Conservation (phyloP, 2,329 filamentous ascomycete genomes). For the Microsporum canis region DNA sequence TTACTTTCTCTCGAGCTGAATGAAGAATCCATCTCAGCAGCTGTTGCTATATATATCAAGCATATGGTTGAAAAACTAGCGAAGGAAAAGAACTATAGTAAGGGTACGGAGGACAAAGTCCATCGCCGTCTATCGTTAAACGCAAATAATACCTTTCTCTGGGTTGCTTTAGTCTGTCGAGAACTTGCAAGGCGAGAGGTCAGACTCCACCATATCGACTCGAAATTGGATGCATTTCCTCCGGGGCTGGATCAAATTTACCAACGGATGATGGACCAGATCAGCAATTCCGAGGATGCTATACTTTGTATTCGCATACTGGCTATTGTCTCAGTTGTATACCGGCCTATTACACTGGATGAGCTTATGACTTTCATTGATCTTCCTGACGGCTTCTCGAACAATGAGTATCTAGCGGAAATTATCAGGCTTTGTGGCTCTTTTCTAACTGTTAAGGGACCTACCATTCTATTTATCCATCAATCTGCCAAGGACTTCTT, state of each 20-base stretch:
- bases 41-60: not conserved
- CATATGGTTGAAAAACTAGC: not conserved
- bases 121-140: not conserved
- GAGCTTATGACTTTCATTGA: constrained; percentile 21
- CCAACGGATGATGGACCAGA: constrained; percentile 19
- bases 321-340: constrained; percentile 20
- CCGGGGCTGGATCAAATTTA: constrained; percentile 16
- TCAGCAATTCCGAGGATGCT: constrained; percentile 21
- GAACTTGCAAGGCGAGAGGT: constrained; percentile 13
- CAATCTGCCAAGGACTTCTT: constrained; percentile 22
- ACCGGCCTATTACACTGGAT: constrained; percentile 28
- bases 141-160: constrained; percentile 30
- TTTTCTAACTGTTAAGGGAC: constrained; percentile 14
- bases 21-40: not conserved
- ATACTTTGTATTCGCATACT: constrained; percentile 29
- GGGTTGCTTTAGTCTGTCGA: constrained; percentile 29
- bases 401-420: constrained; percentile 4
- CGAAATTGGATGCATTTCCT: constrained; percentile 16
- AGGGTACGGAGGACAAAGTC: not conserved
- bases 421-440: constrained; percentile 19
- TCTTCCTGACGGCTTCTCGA: constrained; percentile 14
- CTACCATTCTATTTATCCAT: constrained; percentile 19
- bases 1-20: not conserved
- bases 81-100: not conserved
- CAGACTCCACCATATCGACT: not conserved